A percentile compares a stretch with the other conserved stretches of the same genome.
Conservation (phyloP, 1,284 basidiomycete genomes). For the Sanghuangporus baumii region DNA sequence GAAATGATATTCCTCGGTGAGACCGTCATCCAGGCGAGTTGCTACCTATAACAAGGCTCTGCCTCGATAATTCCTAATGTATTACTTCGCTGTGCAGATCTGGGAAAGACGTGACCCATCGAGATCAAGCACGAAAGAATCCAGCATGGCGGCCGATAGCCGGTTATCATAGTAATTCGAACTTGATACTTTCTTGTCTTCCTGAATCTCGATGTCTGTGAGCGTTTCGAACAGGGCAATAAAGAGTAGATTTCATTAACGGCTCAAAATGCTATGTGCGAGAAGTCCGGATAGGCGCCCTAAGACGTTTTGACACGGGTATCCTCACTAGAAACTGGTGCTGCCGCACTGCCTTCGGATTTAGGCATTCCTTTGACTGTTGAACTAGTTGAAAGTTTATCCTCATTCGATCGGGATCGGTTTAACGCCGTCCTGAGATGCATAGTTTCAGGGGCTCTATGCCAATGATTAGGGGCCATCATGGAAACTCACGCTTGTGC, state of each 20-base stretch:
- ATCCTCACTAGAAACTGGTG: background rate
- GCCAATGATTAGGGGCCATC: background rate
- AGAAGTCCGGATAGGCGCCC: background rate
- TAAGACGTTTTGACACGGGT: background rate
- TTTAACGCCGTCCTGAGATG: too few relatives aligned
- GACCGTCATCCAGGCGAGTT: slow-evolving; percentile 82
- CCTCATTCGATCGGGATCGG: too few relatives aligned
- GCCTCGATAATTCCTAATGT: background rate
- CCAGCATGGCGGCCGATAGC: slow-evolving; percentile 11
- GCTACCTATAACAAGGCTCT: background rate
- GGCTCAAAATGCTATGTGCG: background rate
- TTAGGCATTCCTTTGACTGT: background rate
- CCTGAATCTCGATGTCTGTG: background rate
- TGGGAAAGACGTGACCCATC: slow-evolving; percentile 50
- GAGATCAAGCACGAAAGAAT: slow-evolving; percentile 25
- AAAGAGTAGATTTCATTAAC: background rate
- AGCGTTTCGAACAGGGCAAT: background rate
- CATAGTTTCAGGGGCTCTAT: background rate
- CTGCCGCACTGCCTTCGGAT: background rate
- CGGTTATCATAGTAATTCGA: background rate
- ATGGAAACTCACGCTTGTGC: background rate
- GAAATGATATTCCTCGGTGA: slow-evolving; percentile 99
- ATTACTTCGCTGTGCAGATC: slow-evolving; percentile 39
- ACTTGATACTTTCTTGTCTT: background rate
- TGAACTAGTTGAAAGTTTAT: background rate